These are phyloP conservation scores for Phyllosticta capitalensis DNA, from an alignment of 2,329 filamentous ascomycete genomes.

Conservation along the genomic window DNA sequence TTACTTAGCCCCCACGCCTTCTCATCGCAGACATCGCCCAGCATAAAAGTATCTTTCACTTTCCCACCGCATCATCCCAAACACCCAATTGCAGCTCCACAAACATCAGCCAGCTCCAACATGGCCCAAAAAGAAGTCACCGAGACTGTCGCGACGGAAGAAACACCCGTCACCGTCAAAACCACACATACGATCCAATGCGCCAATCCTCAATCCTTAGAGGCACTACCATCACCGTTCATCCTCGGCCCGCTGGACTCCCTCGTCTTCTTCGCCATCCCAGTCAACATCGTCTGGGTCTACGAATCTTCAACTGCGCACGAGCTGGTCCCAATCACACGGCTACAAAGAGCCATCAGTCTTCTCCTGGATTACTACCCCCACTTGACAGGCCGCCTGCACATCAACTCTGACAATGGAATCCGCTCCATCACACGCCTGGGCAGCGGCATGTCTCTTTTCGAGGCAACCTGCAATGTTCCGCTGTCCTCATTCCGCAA, in stretches of 20 bases:
- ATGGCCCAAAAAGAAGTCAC: no score
- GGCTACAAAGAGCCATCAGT: neutral
- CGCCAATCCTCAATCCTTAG: neutral
- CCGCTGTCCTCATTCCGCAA: neutral
- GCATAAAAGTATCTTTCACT: no score
- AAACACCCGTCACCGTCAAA: neutral
- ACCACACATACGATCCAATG: neutral
- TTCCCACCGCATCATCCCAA: no score
- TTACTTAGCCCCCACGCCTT: no score
- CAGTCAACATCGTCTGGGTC: neutral
- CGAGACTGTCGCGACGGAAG: neutral
- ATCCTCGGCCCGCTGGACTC: neutral
- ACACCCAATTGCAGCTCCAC: no score
- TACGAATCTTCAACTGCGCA: no score
- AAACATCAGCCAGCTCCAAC: no score
- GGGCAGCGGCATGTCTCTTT: neutral
- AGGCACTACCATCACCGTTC: neutral
- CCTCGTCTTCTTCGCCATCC: neutral
- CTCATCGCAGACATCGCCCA: no score
- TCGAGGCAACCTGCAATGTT: neutral
- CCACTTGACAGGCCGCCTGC: neutral
- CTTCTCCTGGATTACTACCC: slow-evolving; percentile 1
- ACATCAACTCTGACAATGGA: neutral
- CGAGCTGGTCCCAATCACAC: neutral
- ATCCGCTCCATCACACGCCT: neutral